phyloP scores from a whole-genome alignment of 176 grass and related monocot genomes.

The Metroxylon sagu region DNA sequence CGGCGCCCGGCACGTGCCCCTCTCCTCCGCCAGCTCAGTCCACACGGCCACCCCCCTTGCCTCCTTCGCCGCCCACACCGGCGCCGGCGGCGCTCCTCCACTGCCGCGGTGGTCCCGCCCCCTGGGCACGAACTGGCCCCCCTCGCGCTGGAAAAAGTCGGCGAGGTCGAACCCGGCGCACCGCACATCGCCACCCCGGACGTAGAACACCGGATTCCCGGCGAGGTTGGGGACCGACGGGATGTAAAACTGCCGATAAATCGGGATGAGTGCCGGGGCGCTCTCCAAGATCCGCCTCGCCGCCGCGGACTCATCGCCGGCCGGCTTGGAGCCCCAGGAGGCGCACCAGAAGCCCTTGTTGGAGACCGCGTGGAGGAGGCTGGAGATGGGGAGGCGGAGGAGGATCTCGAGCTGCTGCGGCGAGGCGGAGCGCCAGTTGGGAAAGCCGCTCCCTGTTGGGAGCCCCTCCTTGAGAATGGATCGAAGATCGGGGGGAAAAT shows the following conservation, averaged over 20 bases:
- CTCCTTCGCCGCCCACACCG: constrained; percentile 11
- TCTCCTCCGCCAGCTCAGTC: constrained; percentile 11
- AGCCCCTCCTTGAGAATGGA: constrained; percentile 15
- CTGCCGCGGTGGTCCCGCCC: background rate
- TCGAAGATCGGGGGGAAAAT: constrained; percentile 14
- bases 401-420: constrained; percentile 8
- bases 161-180: constrained; percentile 3
- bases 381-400: constrained; percentile 11
- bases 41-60: constrained; percentile 16
- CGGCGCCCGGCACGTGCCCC: background rate
- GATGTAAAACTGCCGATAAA: constrained; percentile 17
- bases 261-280: constrained; percentile 16
- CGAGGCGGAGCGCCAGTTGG: constrained; percentile 17
- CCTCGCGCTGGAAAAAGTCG: constrained; percentile 9
- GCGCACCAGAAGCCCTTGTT: background rate
- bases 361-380: constrained; percentile 6
- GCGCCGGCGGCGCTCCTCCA: background rate
- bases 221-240: background rate
- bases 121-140: no score
- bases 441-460: constrained; percentile 7
- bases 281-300: background rate
- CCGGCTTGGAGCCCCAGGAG: background rate
- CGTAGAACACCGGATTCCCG: constrained; percentile 20
- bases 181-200: constrained; percentile 1
- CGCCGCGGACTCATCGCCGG: background rate